Base-by-base conservation (phyloP, 495 filamentous ascomycete species). In the Penicillium argentinense region DNA sequence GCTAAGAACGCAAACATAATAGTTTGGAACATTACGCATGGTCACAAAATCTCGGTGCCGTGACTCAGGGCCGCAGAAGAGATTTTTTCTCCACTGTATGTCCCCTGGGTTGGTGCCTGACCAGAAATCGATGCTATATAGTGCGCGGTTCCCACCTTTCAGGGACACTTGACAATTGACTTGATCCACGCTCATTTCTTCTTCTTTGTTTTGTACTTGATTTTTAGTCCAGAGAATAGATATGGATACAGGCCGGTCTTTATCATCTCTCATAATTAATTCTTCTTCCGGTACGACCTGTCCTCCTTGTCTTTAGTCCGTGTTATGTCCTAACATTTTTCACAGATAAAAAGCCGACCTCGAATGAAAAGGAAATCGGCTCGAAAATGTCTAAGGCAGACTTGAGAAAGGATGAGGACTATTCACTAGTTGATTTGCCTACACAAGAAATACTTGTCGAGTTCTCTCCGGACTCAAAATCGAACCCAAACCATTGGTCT, bases 401-500 rank as follows among this genome's bases (percentile, higher is more conserved):
- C 21, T 2, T 17, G 11, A 25, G 26, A 9, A 21, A 36, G 39
- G 34, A 49, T 32, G 26, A 27, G 14, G 38, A 61, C 19, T 66
- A 59, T 25, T 59, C 44, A 33, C 40, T 66, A 27, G 39, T 56
- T 45, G 32, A 57, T 42, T 8, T 62, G 3, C 54, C 57, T 16
- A 38, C 40, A n/a, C n/a, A 64, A 40, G 47, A 57, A 47, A 49
- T 53, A 6, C 30, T 67, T 28, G 63, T 69, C 14, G 66, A 67
- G 30, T 69, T 69, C 28, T 46, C 51, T n/a, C 44, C 56, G 9
- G 42, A 40, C n/a, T 68, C 67, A 9, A 16, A 47, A 2, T 38
- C 33, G 17, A 59, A 67, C 21, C 67, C 67, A 19, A 53, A 47
- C 45, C 63, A 68, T 16, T 70, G 67, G 67, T 19, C 46, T 28